These are phyloP conservation scores for Hygrocybe coccinea DNA, from an alignment of 768 basidiomycete species.

Conservation along the genomic window DNA sequence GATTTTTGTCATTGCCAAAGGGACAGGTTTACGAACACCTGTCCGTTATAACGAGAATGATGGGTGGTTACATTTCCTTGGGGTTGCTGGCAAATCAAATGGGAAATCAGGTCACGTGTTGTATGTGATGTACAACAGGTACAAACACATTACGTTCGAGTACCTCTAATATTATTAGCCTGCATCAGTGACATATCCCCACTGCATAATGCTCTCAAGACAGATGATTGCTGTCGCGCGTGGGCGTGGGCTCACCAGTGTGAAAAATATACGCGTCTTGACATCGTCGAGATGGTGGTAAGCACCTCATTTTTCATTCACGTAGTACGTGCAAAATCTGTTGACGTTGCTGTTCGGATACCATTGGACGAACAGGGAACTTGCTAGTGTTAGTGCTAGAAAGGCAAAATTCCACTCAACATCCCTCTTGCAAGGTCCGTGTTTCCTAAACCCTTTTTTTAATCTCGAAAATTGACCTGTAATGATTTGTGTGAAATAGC, in stretches of 20 bases:
- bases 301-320: slow-evolving; percentile 19
- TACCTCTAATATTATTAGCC: neutral
- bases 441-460: neutral
- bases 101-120: too few relatives aligned
- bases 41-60: too few relatives aligned
- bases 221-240: slow-evolving; percentile 62
- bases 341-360: neutral
- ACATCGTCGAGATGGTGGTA: slow-evolving; percentile 47
- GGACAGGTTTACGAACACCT: too few relatives aligned
- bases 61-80: too few relatives aligned
- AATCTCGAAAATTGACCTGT: neutral
- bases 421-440: slow-evolving; percentile 62
- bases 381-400: slow-evolving; percentile 42
- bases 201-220: slow-evolving; percentile 58
- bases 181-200: neutral
- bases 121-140: too few relatives aligned
- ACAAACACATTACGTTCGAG: neutral
- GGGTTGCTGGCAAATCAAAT: too few relatives aligned
- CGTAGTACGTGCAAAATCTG: neutral
- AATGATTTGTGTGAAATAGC: slow-evolving; percentile 35
- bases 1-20: too few relatives aligned
- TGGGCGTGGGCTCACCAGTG: slow-evolving; percentile 46
- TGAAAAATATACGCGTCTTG: slow-evolving; percentile 11
- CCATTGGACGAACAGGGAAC: slow-evolving; percentile 35
- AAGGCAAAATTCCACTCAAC: slow-evolving; percentile 67